Percentiles rank a stretch among this genome's conserved stretches.
Evolutionary conservation across 73 alveolate species (phyloP).

Genomic region (Paramecium biaurelia): DNA sequence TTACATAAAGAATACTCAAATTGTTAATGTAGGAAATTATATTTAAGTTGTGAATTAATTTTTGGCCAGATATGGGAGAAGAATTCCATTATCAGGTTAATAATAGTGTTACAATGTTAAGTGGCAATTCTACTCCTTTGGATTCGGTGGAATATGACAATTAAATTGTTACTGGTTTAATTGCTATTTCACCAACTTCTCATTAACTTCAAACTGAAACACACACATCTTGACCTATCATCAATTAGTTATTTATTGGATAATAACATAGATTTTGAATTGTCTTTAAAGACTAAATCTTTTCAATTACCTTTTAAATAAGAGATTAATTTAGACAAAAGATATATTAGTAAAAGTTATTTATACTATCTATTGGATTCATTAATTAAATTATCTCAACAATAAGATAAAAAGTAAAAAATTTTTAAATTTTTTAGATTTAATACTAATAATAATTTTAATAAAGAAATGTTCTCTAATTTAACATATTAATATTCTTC

Average conservation of each 20-base stretch:
- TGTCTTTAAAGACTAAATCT: neutral
- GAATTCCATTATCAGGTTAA: neutral
- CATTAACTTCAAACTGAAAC: neutral
- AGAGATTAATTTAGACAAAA: neutral
- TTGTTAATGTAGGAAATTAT: neutral
- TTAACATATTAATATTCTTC: neutral
- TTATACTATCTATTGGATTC: neutral
- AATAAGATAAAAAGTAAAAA: neutral
- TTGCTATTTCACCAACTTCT: constrained; percentile 24
- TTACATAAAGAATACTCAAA: neutral
- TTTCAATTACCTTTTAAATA: neutral
- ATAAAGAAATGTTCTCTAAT: neutral
- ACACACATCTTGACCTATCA: neutral
- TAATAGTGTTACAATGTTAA: neutral
- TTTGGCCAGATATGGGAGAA: neutral
- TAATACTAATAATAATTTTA: neutral
- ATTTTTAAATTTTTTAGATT: neutral
- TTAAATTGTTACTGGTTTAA: neutral
- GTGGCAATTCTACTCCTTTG: constrained; percentile 26
- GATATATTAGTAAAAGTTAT: neutral
- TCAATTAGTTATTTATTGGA: neutral
- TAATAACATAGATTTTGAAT: neutral
- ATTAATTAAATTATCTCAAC: neutral
- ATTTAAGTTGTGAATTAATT: neutral
- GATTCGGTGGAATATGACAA: neutral